A percentile compares a stretch with the other conserved stretches of the same genome.
Conservation (phyloP, 495 filamentous ascomycete species). For the Cercophora newfieldiana region DNA sequence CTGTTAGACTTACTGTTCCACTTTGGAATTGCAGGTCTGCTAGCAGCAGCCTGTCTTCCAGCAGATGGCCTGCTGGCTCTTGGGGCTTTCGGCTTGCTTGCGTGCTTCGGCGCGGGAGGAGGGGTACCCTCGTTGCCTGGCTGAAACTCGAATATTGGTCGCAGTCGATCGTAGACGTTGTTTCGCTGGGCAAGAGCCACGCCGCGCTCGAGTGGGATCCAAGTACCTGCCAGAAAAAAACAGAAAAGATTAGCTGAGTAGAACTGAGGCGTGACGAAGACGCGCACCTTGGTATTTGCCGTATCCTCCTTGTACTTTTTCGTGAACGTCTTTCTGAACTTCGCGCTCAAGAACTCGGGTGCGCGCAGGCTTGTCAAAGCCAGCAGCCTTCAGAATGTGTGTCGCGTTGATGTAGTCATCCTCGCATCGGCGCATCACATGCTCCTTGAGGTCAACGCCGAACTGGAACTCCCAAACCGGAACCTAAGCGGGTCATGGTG, state of each 20-base stretch:
- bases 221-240: slow-evolving; percentile 65
- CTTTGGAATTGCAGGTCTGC: slow-evolving; percentile 55
- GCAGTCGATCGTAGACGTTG: slow-evolving; percentile 75
- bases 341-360: slow-evolving; percentile 95
- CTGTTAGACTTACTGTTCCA: slow-evolving; percentile 46
- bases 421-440: slow-evolving; percentile 84
- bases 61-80: slow-evolving; percentile 33
- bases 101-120: slow-evolving; percentile 91
- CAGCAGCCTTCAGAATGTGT: slow-evolving; percentile 80
- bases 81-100: slow-evolving; percentile 69
- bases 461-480: slow-evolving; percentile 89
- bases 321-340: slow-evolving; percentile 92
- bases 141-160: slow-evolving; percentile 84
- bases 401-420: slow-evolving; percentile 95
- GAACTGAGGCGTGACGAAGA: not conserved
- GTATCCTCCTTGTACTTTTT: slow-evolving; percentile 97
- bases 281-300: slow-evolving; percentile 91
- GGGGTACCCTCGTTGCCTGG: slow-evolving; percentile 77
- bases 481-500: slow-evolving; percentile 52
- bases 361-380: slow-evolving; percentile 78
- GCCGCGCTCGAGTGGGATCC: slow-evolving; percentile 87
- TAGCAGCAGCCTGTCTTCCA: not conserved
- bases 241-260: slow-evolving; percentile 22
- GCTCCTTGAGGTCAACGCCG: slow-evolving; percentile 64
- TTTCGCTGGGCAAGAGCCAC: slow-evolving; percentile 81